phyloP scores from a whole-genome alignment of 2,329 filamentous ascomycete genomes.

The Zasmidium cellare region DNA sequence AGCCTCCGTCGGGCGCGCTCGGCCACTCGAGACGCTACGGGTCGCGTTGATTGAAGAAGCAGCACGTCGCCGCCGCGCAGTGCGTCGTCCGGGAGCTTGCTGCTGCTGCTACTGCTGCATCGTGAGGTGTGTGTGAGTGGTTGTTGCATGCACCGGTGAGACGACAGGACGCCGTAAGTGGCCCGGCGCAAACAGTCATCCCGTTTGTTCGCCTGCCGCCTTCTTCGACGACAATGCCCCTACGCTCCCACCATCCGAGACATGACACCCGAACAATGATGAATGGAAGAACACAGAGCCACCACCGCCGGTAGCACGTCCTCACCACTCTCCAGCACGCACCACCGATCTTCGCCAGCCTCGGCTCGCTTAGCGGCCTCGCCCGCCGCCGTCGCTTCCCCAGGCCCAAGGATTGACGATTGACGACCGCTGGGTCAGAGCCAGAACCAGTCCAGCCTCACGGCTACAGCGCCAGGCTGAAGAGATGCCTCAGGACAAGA shows the following conservation, averaged over 20 bases:
- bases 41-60: slow-evolving; percentile 12
- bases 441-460: neutral
- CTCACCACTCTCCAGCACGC: neutral
- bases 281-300: slow-evolving; percentile 17
- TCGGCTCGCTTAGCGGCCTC: slow-evolving; percentile 4
- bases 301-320: slow-evolving; percentile 12
- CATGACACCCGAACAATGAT: slow-evolving; percentile 21
- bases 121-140: slow-evolving; percentile 7
- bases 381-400: neutral
- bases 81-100: neutral
- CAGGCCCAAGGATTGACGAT: slow-evolving; percentile 2
- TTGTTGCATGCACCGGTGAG: slow-evolving; percentile 17
- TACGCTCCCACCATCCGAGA: slow-evolving; percentile 19
- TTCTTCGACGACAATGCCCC: slow-evolving; percentile 19
- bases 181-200: slow-evolving; percentile 32
- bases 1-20: neutral
- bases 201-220: slow-evolving; percentile 10
- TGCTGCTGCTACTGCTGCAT: slow-evolving; percentile 10
- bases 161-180: slow-evolving; percentile 6
- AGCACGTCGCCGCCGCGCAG: slow-evolving; percentile 3
- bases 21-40: neutral
- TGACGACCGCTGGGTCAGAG: neutral
- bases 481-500: slow-evolving; percentile 11
- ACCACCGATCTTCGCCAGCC: neutral
- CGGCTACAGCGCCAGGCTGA: neutral